A percentile compares a stretch with the other conserved stretches of the same genome.
These are phyloP conservation scores for Canavalia gladiata DNA, from an alignment of 306 rosid species.

Conservation along the genomic window DNA sequence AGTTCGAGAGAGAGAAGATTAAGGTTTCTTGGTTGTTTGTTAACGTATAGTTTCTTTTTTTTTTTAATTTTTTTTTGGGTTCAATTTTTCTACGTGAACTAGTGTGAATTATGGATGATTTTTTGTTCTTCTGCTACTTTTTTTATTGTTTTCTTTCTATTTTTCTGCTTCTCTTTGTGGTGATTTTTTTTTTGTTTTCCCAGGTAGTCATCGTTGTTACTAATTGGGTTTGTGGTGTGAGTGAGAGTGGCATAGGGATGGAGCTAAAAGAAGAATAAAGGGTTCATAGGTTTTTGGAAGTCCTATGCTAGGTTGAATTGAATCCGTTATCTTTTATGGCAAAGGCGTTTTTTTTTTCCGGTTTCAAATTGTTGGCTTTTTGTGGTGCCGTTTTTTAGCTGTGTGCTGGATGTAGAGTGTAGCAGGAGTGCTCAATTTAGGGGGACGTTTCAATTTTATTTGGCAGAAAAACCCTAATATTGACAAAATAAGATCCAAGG, in stretches of 20 bases:
- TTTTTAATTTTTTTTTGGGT: background rate
- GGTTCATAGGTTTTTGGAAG: background rate
- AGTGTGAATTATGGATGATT: too few relatives aligned
- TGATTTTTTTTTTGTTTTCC: background rate
- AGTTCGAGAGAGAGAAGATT: background rate
- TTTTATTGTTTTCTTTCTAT: background rate
- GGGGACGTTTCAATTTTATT: background rate
- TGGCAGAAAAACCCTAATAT: background rate
- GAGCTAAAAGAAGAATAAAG: background rate
- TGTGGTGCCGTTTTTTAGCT: too few relatives aligned
- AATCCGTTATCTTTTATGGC: background rate
- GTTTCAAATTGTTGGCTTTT: background rate
- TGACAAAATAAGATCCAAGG: background rate
- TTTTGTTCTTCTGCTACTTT: background rate
- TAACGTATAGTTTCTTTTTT: background rate
- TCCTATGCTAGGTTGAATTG: background rate
- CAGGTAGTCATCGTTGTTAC: background rate
- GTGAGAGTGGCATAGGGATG: background rate
- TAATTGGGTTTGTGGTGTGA: conserved; percentile 9
- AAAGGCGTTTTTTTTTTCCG: background rate
- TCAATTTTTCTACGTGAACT: too few relatives aligned
- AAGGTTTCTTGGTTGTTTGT: too few relatives aligned
- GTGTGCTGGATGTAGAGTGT: conserved; percentile 18
- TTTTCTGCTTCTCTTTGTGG: background rate
- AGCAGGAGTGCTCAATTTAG: background rate